Conservation (phyloP, 2,329 filamentous ascomycete species). For the Monilinia fructigena region DNA sequence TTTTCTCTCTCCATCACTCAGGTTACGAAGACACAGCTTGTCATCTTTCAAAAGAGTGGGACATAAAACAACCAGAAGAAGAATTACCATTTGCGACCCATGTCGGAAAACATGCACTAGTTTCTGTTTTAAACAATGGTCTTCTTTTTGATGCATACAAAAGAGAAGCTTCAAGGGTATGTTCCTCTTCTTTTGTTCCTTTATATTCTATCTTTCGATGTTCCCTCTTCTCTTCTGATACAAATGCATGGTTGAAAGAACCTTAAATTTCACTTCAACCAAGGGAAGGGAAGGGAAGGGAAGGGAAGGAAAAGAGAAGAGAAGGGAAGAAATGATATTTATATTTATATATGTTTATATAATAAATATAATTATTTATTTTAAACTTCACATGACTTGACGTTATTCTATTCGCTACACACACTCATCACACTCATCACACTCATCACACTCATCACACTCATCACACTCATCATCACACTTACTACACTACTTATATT, state of each 20-base stretch:
- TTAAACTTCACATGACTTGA: no score
- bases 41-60: conserved; percentile 69
- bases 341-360: neutral
- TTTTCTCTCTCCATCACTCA: conserved; percentile 39
- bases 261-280: no score
- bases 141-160: conserved; percentile 60
- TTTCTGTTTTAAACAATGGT: conserved; percentile 62
- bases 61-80: conserved; percentile 61
- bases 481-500: no score
- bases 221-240: neutral
- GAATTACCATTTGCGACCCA: conserved; percentile 62
- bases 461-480: no score
- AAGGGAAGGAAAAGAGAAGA: no score
- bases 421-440: no score
- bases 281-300: no score
- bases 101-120: conserved; percentile 63
- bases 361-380: neutral
- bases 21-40: conserved; percentile 67
- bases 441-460: no score
- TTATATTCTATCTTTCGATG: neutral
- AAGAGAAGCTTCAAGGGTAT: conserved; percentile 45
- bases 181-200: conserved; percentile 18
- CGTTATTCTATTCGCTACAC: no score
- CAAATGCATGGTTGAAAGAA: no score
- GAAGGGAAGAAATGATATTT: neutral